phyloP scores from a whole-genome alignment of 441 rosid genomes.

The Metrosideros polymorpha region DNA sequence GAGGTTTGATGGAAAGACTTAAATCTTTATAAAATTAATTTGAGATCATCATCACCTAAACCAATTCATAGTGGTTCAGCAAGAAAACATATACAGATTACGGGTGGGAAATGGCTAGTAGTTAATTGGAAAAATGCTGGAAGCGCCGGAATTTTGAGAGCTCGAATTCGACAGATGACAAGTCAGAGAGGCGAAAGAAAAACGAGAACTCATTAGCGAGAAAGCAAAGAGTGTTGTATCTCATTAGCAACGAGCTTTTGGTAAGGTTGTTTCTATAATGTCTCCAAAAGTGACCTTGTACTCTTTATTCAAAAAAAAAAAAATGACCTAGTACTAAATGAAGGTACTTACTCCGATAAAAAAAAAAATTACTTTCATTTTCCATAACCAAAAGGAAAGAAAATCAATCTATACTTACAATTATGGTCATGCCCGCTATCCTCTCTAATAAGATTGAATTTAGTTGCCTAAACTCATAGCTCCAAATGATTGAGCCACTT shows the following conservation, averaged over 20 bases:
- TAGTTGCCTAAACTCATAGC: too few relatives aligned
- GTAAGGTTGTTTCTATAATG: too few relatives aligned
- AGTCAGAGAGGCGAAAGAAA: not conserved
- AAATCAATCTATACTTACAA: too few relatives aligned
- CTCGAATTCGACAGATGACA: conserved; percentile 24
- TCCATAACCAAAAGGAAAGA: too few relatives aligned
- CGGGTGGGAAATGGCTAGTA: not conserved
- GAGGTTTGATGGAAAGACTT: not conserved
- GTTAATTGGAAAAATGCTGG: conserved; percentile 30
- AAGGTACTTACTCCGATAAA: too few relatives aligned
- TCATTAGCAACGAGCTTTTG: conserved; percentile 30
- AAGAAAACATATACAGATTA: not conserved
- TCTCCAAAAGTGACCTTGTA: too few relatives aligned
- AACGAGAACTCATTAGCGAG: not conserved
- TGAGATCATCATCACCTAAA: not conserved
- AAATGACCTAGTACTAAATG: too few relatives aligned
- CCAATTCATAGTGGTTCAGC: not conserved
- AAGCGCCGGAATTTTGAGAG: conserved; percentile 75
- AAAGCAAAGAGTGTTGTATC: not conserved
- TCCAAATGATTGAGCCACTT: too few relatives aligned
- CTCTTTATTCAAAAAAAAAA: too few relatives aligned
- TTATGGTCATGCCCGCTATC: too few relatives aligned
- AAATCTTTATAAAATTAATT: not conserved
- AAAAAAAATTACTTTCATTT: too few relatives aligned
- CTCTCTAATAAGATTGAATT: too few relatives aligned